Conservation (phyloP, 495 filamentous ascomycete genomes). For the Xylaria longipes region DNA sequence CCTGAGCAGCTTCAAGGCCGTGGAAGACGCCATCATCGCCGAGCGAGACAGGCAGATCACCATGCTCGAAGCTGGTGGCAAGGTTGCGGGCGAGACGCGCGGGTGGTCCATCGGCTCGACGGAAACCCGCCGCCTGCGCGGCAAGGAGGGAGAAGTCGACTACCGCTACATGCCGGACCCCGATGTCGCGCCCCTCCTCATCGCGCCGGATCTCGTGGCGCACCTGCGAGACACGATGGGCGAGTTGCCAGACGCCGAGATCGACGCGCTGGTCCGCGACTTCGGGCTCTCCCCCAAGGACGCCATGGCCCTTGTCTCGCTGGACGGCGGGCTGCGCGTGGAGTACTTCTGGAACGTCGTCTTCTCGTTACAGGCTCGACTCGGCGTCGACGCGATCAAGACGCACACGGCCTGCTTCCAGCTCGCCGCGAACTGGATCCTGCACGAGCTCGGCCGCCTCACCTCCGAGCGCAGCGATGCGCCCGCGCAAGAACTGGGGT, state of each 20-base stretch:
- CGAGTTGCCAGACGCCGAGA: conserved; percentile 69
- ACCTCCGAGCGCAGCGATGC: conserved; percentile 46
- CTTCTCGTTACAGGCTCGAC: conserved; percentile 53
- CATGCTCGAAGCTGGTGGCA: conserved; percentile 78
- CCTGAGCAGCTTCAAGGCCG: conserved; percentile 88
- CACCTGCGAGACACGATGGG: conserved; percentile 67
- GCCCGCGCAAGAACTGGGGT: conserved; percentile 42
- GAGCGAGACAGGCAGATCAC: conserved; percentile 88
- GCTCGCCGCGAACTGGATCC: conserved; percentile 71
- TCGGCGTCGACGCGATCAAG: conserved; percentile 39
- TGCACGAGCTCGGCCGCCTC: conserved; percentile 88
- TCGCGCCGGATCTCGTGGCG: conserved; percentile 72
- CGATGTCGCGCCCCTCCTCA: conserved; percentile 80
- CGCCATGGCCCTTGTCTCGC: conserved; percentile 76
- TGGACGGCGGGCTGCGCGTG: conserved; percentile 80
- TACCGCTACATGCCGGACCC: conserved; percentile 99
- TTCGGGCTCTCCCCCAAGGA: conserved; percentile 83
- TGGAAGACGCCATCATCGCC: conserved; percentile 90
- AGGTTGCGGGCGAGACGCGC: conserved; percentile 84
- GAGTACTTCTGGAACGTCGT: conserved; percentile 85
- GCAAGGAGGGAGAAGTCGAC: conserved; percentile 96
- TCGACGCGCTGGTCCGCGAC: conserved; percentile 61
- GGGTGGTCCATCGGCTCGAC: conserved; percentile 86
- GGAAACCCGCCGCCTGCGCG: conserved; percentile 78
- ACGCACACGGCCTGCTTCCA: conserved; percentile 27